Conservation (phyloP, 305 asterid species). For the Solanum hybrid region DNA sequence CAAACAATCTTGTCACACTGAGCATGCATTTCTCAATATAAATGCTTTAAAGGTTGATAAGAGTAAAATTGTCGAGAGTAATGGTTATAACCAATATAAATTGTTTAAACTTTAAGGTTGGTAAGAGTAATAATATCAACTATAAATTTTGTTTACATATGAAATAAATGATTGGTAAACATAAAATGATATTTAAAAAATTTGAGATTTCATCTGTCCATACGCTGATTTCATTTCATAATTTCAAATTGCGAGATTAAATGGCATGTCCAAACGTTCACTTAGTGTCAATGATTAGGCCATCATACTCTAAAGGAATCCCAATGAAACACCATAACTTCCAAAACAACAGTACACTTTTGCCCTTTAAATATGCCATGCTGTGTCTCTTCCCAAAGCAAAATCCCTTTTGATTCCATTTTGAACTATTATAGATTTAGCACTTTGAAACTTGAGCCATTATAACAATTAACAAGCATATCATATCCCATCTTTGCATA, state of each 20-base stretch:
- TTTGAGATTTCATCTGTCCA: neutral
- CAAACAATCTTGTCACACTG: neutral
- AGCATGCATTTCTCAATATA: neutral
- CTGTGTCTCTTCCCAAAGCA: neutral
- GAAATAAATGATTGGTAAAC: neutral
- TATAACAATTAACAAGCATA: neutral
- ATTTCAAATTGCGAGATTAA: too few species aligned
- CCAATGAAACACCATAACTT: neutral
- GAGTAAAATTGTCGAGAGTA: neutral
- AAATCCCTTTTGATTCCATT: neutral
- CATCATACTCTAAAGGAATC: neutral
- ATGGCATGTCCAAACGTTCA: neutral
- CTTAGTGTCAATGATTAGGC: neutral
- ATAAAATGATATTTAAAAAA: too few species aligned
- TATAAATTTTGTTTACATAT: too few species aligned
- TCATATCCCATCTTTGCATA: neutral
- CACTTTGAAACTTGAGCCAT: slow-evolving; percentile 13
- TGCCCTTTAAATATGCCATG: slow-evolving; percentile 3
- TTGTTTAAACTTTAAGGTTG: neutral
- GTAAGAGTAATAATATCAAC: neutral
- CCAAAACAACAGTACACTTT: neutral
- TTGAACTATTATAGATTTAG: neutral
- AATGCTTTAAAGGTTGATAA: neutral
- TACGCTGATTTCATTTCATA: too few species aligned
- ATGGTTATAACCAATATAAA: neutral